Percentiles rank a stretch among this genome's conserved stretches.
Evolutionary conservation across 2,329 filamentous ascomycete species (phyloP).

Genomic region (Fusarium chlamydosporum): DNA sequence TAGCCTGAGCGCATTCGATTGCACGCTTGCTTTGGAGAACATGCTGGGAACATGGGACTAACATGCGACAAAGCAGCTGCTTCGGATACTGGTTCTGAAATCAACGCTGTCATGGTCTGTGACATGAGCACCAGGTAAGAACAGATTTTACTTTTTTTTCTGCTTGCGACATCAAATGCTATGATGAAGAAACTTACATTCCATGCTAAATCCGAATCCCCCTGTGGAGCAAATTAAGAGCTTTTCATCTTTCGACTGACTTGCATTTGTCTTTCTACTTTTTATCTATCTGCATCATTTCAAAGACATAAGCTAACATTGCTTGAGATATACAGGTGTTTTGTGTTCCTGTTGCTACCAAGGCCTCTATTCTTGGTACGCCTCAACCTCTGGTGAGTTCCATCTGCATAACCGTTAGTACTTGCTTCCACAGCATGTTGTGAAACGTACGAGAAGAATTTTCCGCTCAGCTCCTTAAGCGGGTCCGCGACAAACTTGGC

Average conservation of each 20-base stretch:
- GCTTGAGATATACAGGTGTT: constrained; percentile 43
- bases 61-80: constrained; percentile 22
- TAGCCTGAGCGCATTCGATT: constrained; percentile 50
- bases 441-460: constrained; percentile 75
- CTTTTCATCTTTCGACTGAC: constrained; percentile 92
- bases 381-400: constrained; percentile 63
- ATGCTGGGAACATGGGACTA: constrained; percentile 18
- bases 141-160: constrained; percentile 41
- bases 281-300: constrained; percentile 35
- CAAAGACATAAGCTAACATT: constrained; percentile 45
- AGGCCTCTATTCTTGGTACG: constrained; percentile 62
- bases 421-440: not conserved
- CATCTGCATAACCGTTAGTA: constrained; percentile 53
- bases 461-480: constrained; percentile 77
- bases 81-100: not conserved
- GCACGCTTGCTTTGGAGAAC: constrained; percentile 13
- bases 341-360: not conserved
- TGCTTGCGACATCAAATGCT: constrained; percentile 47
- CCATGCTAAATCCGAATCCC: constrained; percentile 81
- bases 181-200: constrained; percentile 79
- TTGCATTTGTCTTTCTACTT: constrained; percentile 52
- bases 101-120: too few species aligned
- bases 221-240: constrained; percentile 77
- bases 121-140: constrained; percentile 47
- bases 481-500: constrained; percentile 80